Base-by-base conservation (phyloP, 768 basidiomycete species). In the Lyophyllum atratum region DNA sequence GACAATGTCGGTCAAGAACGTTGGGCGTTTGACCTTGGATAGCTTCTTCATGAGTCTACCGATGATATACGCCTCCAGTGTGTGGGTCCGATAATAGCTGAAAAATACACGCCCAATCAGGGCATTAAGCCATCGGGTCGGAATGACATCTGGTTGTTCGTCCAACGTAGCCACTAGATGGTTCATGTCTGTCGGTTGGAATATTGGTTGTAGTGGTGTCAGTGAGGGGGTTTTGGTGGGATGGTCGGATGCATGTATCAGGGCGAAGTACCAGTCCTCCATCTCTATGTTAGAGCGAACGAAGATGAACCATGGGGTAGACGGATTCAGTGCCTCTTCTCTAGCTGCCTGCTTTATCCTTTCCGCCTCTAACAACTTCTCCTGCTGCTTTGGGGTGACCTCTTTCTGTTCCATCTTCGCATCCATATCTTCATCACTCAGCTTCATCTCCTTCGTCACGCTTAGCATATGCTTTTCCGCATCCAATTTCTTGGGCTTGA, bases 51-150 rank as follows among this genome's bases (percentile, higher is more conserved):
- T 97, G 52, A 98, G 78, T 34, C 90, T 84, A 39, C 82, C 81
- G 61, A 96, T 90, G 73, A 98, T 93, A 67, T 86, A 89, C 24
- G 85, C 77, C 68, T 98, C 96, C 53, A 98, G 77, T 26, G 74
- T 75, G 50, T 88, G 82, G 0, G 95, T 99, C 53, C 85, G 85
- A 74, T 97, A 96, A 68, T 91, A 86, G 62, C 89, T 89, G 75
- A 96, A 92, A 78, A 98, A 98, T 12, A 98, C 67, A 19, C 97
- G 88, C 3, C 95, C 97, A 58, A 98, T 74, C 53, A 98, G 76
- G 0, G 94, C 97, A 67, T 99, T 99, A 47, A 98, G 76, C 97
- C 97, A 99, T 4, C 96, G 89, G 85, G 95, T 93, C 2, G 95
- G 95, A 56, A 98, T 95, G 59, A 95, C 90, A 69, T 99, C 96